These are phyloP conservation scores for Protomyces inundatus DNA, from an alignment of 1,139 yeast species.

Conservation along the genomic window DNA sequence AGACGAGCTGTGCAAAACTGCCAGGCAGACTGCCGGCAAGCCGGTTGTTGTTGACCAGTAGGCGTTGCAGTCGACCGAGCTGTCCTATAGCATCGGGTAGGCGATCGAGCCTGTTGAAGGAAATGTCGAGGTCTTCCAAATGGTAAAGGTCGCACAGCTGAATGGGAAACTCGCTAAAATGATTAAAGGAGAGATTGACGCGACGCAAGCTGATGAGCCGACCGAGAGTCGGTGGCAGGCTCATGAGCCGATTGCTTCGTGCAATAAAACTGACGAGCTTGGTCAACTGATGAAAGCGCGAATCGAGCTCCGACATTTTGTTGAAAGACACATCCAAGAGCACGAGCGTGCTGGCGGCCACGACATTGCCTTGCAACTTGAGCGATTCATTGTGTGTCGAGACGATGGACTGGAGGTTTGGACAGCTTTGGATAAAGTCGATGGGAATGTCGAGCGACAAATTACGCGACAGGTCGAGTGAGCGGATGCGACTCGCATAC, in stretches of 20 bases:
- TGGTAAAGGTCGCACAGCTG: slow-evolving; percentile 58
- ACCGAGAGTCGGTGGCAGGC: slow-evolving; percentile 60
- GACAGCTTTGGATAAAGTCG: slow-evolving; percentile 80
- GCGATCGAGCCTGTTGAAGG: slow-evolving; percentile 64
- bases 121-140: slow-evolving; percentile 66
- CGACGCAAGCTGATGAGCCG: slow-evolving; percentile 52
- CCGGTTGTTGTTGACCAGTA: slow-evolving; percentile 70
- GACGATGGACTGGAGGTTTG: slow-evolving; percentile 59
- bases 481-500: slow-evolving; percentile 74
- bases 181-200: slow-evolving; percentile 76
- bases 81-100: slow-evolving; percentile 62
- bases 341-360: slow-evolving; percentile 63
- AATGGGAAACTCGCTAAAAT: slow-evolving; percentile 62
- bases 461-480: slow-evolving; percentile 77
- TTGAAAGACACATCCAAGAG: slow-evolving; percentile 55
- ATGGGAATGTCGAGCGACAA: slow-evolving; percentile 78
- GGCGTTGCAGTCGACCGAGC: slow-evolving; percentile 56
- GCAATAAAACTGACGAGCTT: slow-evolving; percentile 35
- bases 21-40: slow-evolving; percentile 55
- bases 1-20: slow-evolving; percentile 49
- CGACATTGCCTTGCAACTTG: slow-evolving; percentile 65
- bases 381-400: slow-evolving; percentile 71
- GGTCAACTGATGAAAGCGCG: slow-evolving; percentile 3
- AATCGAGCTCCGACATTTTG: slow-evolving; percentile 35
- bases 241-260: slow-evolving; percentile 62